These are phyloP conservation scores for Jamesozyma gamospora DNA, from an alignment of 805 yeast genomes.

Conservation along the genomic window DNA sequence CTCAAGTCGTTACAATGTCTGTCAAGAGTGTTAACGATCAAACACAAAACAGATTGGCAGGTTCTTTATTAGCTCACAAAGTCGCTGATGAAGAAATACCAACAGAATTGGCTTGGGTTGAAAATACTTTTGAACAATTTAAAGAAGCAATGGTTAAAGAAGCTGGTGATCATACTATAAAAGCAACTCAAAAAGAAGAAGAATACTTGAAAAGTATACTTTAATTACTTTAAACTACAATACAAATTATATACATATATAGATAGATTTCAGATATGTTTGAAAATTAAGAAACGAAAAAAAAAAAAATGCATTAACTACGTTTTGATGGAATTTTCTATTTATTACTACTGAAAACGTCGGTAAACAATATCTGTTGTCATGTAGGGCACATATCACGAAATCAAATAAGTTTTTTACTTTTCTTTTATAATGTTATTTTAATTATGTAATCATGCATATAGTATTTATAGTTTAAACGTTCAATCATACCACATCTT, in stretches of 20 bases:
- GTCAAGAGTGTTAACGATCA: slow-evolving; percentile 53
- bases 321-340: too few relatives aligned
- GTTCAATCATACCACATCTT: slow-evolving; percentile 90
- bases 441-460: neutral
- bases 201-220: slow-evolving; percentile 9
- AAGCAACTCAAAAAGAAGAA: slow-evolving; percentile 17
- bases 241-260: too few relatives aligned
- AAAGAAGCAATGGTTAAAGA: slow-evolving; percentile 18
- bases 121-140: slow-evolving; percentile 28
- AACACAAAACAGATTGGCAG: slow-evolving; percentile 51
- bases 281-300: too few relatives aligned
- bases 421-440: too few relatives aligned
- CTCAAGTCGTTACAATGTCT: slow-evolving; percentile 67
- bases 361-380: too few relatives aligned
- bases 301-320: too few relatives aligned
- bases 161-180: slow-evolving; percentile 15
- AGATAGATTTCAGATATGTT: too few relatives aligned
- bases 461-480: neutral
- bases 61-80: slow-evolving; percentile 59
- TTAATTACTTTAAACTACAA: too few relatives aligned
- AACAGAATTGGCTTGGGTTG: slow-evolving; percentile 37
- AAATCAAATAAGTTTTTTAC: too few relatives aligned
- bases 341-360: too few relatives aligned
- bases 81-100: slow-evolving; percentile 52
- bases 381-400: too few relatives aligned